A percentile compares a stretch with the other conserved stretches of the same genome.
Conservation (phyloP, 192 early-diverging fungal genomes). For the Podochytrium sp. region DNA sequence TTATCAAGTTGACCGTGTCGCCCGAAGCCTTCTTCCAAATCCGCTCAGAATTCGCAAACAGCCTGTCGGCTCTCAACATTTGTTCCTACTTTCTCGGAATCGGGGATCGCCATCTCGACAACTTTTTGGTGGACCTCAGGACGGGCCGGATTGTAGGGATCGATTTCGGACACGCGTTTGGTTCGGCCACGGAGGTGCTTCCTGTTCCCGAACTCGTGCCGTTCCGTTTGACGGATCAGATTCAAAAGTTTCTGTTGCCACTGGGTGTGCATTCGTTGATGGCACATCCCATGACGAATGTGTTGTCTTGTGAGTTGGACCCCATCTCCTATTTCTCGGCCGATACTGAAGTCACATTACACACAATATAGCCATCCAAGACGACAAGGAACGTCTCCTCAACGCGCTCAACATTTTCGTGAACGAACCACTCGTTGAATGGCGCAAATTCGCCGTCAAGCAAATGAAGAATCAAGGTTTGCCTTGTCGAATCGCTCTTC, state of each 20-base stretch:
- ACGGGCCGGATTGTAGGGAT: conserved; percentile 72
- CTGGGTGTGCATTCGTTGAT: conserved; percentile 69
- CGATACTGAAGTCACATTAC: not conserved
- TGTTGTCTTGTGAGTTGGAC: conserved; percentile 54
- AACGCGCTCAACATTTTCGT: conserved; percentile 82
- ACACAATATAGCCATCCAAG: conserved; percentile 51
- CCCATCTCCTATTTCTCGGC: conserved; percentile 13
- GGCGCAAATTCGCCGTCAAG: conserved; percentile 70
- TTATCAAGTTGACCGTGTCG: conserved; percentile 64
- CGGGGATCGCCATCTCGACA: conserved; percentile 81
- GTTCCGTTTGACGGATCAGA: conserved; percentile 74
- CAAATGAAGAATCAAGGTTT: conserved; percentile 60
- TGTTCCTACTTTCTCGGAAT: conserved; percentile 78
- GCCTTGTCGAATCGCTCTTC: not conserved
- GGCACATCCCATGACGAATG: conserved; percentile 70
- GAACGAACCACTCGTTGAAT: conserved; percentile 82
- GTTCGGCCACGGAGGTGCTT: conserved; percentile 76
- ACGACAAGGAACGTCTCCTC: conserved; percentile 63
- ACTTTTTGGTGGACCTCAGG: conserved; percentile 71
- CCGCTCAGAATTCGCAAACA: conserved; percentile 69
- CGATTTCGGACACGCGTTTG: conserved; percentile 87
- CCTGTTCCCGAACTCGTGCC: conserved; percentile 79
- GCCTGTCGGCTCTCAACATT: conserved; percentile 70
- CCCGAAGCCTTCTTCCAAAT: conserved; percentile 76
- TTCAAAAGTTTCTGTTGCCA: conserved; percentile 66